Evolutionary conservation across 2,329 filamentous ascomycete species (phyloP).

Genomic region (Neofusicoccum kwambonambiense): DNA sequence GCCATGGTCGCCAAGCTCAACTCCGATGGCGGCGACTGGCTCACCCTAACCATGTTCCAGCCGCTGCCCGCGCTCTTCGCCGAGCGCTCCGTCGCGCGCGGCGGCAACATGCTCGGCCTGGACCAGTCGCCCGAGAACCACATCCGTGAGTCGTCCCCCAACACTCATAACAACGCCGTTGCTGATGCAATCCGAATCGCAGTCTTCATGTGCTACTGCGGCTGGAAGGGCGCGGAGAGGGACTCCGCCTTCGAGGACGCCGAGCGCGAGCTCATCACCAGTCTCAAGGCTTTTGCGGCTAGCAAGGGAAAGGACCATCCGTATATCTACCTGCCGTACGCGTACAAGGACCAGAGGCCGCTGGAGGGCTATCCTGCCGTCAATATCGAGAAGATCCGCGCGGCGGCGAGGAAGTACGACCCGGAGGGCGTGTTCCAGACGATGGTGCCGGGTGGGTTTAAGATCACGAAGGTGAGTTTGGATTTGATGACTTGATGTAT

Average conservation of each 20-base stretch:
- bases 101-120: constrained; percentile 25
- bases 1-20: constrained; percentile 37
- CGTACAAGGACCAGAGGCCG: constrained; percentile 19
- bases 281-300: background rate
- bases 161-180: too few relatives aligned
- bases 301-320: constrained; percentile 7
- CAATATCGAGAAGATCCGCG: constrained; percentile 19
- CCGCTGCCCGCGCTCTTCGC: constrained; percentile 21
- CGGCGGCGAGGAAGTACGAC: constrained; percentile 20
- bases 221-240: constrained; percentile 15
- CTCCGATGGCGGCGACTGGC: constrained; percentile 19
- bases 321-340: constrained; percentile 16
- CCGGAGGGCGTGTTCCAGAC: constrained; percentile 28
- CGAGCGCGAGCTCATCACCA: background rate
- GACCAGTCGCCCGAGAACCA: constrained; percentile 22
- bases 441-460: constrained; percentile 29
- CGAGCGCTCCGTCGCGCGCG: constrained; percentile 7
- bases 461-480: constrained; percentile 25
- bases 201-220: constrained; percentile 11
- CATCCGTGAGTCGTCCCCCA: constrained; percentile 3
- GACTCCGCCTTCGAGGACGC: background rate
- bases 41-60: constrained; percentile 23
- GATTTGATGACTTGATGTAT: background rate
- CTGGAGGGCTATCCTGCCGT: constrained; percentile 25
- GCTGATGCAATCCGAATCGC: background rate